Percentiles rank a stretch among this genome's conserved stretches.
These are phyloP conservation scores for Mycothermus thermophilus DNA, from an alignment of 495 filamentous ascomycete species.

Conservation along the genomic window DNA sequence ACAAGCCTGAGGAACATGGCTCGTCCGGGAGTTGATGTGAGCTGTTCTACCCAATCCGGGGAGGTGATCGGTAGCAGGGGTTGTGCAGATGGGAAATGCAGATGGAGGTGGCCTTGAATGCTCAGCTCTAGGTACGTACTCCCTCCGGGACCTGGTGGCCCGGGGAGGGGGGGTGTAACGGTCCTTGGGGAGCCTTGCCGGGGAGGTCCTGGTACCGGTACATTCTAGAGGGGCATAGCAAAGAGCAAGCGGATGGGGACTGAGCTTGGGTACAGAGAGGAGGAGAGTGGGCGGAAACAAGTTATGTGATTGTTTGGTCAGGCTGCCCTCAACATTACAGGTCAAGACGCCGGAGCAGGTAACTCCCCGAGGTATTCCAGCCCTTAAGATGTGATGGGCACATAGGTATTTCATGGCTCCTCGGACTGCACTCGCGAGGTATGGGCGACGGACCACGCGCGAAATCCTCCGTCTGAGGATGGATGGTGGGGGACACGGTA, in stretches of 20 bases:
- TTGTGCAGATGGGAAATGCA: not conserved
- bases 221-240: too few species aligned
- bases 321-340: conserved; percentile 10
- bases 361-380: conserved; percentile 9
- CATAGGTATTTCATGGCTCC: too few species aligned
- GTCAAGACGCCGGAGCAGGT: conserved; percentile 3
- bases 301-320: conserved; percentile 16
- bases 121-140: not conserved
- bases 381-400: too few species aligned
- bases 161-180: conserved; percentile 1
- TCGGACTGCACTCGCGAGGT: too few species aligned
- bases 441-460: too few species aligned
- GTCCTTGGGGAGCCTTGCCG: not conserved
- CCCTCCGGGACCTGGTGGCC: not conserved
- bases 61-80: conserved; percentile 6
- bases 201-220: too few species aligned
- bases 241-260: too few species aligned
- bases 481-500: too few species aligned
- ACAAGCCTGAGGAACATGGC: too few species aligned
- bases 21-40: conserved; percentile 3
- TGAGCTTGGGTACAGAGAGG: not conserved
- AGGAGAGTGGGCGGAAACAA: conserved; percentile 7
- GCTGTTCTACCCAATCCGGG: conserved; percentile 2
- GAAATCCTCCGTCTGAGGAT: too few species aligned
- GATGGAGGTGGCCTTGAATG: not conserved